Evolutionary conservation across 768 basidiomycete species (phyloP), one percentile per base, ranked within the genome.

Genomic region (Suillus alpinus): DNA sequence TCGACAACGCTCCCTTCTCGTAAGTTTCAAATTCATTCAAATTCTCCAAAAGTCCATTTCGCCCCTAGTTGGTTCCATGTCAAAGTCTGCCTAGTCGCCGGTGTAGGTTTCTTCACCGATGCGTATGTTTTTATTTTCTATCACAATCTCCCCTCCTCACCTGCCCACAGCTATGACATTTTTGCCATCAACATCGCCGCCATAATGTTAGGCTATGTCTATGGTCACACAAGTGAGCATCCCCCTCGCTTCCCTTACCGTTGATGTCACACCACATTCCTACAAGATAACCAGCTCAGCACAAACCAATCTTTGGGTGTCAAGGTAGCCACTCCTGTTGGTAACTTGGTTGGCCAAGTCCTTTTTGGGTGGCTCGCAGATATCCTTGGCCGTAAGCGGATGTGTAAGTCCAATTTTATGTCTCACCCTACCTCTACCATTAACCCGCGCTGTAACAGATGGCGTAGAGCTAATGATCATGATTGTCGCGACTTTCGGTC

Each of bases 61-160:
- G 36, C 63, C 49, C 44, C 2, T 59, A 90, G 89, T 7, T 91
- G 88, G 86, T 94, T 94, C 78, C 94, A 95, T 67, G 86, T 88
- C 60, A 94, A 92, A 73, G 81, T 87, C 62, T 85, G 84, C 67
- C 65, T 85, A 59, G 83, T 83, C 10, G 78, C 91, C 2, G 91
- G 94, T 66, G 89, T 89, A 8, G 94, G 94, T 31, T 95, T 95
- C 82, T 95, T 94, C 80, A 94, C 94, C 51, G 93, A 92, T 77
- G 86, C 88, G 83, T 86, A 65, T 66, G 83, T 73, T 0, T 6
- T 47, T 18, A 20, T 58, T 44, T 44, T 14, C 39, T 51, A 34
- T 44, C 9, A 13, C 0, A 23, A 44, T 13, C 29, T 60, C 34
- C 7, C 34, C 18, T 4, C 8, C 18, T 49, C 31, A 40, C 34